Evolutionary conservation across 2,329 filamentous ascomycete genomes (phyloP), one percentile per base, ranked within the genome.

Genomic region (Geoglossum cookeanum): DNA sequence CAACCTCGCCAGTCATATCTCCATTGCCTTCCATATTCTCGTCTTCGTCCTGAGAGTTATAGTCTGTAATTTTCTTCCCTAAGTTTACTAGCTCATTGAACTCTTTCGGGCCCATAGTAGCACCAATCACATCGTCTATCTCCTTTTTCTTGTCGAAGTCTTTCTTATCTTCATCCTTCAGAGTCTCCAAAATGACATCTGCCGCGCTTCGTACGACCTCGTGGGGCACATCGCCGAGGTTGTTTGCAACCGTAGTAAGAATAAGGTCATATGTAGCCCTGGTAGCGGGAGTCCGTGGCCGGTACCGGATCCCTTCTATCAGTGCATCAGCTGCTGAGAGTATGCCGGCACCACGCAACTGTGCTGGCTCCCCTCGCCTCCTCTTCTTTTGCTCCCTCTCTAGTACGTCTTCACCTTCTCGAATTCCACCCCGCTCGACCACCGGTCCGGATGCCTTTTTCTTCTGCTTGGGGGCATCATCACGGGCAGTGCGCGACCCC

Each of bases 121-220:
- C 78, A n/a, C 91, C 92, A 47, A 98, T 71, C 59, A 97, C 81
- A 62, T 97, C 92, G 64, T 98, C 92, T 48, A 97, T 81, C 68
- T 96, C 89, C 71, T 90, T 95, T 75, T 98, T 98, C 75, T 94
- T 96, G 68, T 98, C 92, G 59, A 94, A 87, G 68, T 98, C 92
- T 69, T 97, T 97, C 73, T 96, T 75, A 61, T 90, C 85, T 61
- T 96, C 90, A 64, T 97, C 90, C 70, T 98, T 98, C 49, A 98
- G 74, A 61, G 85, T 88, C 68, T 98, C 92, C 56, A 98, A 70
- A 2, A 90, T 83, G 2, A 87, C 89, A 68, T 98, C 92, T 13
- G 92, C 91, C 15, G 92, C 94, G 70, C 92, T 98, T 63, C 88
- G 81, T 49, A 94, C 88, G 56, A 94, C 84, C 66, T 94, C 87